phyloP scores from a whole-genome alignment of 805 yeast genomes.

The Wickerhamiella parazyma region DNA sequence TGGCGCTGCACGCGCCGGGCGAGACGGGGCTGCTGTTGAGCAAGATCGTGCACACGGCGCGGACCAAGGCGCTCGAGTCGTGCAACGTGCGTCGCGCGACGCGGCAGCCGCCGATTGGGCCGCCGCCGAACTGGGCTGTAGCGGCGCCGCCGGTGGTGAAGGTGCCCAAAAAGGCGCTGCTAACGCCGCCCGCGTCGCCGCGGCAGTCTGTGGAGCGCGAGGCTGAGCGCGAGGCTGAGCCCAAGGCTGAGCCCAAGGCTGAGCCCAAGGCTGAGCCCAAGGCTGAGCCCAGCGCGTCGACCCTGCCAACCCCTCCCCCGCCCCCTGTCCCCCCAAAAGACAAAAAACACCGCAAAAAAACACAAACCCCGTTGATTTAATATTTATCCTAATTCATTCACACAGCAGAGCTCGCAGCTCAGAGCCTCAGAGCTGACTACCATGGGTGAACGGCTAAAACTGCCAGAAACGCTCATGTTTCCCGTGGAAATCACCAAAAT shows the following conservation, averaged over 20 bases:
- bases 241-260: background rate
- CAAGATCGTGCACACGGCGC: background rate
- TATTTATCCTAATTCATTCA: too few species aligned
- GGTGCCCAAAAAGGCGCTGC: background rate
- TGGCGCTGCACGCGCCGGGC: background rate
- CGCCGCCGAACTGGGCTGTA: background rate
- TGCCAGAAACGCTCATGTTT: conserved; percentile 52
- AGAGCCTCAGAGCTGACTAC: background rate
- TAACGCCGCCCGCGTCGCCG: background rate
- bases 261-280: background rate
- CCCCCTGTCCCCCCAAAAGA: conserved; percentile 7
- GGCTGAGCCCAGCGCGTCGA: background rate
- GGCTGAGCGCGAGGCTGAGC: too few species aligned
- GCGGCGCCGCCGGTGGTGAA: background rate
- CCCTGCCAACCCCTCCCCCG: background rate
- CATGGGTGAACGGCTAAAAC: conserved; percentile 8
- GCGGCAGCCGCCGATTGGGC: background rate
- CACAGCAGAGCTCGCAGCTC: too few species aligned
- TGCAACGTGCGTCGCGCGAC: too few species aligned
- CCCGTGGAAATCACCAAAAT: conserved; percentile 53
- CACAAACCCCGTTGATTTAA: background rate
- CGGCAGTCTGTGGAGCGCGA: background rate
- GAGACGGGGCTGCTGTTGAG: background rate
- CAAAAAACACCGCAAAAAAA: background rate
- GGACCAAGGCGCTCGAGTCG: background rate